phyloP scores from a whole-genome alignment of 2,329 filamentous ascomycete species.

The Aspergillus sp. region DNA sequence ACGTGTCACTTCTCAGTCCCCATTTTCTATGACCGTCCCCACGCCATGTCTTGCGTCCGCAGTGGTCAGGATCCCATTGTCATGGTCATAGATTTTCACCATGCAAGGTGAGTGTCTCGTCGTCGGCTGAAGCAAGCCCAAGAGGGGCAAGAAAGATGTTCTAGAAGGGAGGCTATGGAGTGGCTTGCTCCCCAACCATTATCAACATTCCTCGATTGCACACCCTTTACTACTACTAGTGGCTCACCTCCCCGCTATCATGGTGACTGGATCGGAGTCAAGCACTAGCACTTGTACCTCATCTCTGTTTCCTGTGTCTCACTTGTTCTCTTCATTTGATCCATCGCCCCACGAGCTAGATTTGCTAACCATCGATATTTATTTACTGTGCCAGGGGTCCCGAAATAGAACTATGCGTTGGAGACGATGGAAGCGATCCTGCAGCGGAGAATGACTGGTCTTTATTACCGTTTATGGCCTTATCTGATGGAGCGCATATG shows the following conservation, averaged over 20 bases:
- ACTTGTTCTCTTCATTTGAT: background rate
- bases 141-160: background rate
- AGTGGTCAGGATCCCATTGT: slow-evolving; percentile 67
- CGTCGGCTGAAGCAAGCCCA: background rate
- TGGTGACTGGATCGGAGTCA: background rate
- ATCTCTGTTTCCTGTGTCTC: background rate
- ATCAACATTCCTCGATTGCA: slow-evolving; percentile 4
- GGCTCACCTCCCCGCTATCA: no score
- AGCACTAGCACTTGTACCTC: background rate
- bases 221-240: background rate
- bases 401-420: slow-evolving; percentile 92
- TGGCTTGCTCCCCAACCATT: background rate
- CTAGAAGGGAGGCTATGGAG: background rate
- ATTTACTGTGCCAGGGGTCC: slow-evolving; percentile 63
- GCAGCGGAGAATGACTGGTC: slow-evolving; percentile 85
- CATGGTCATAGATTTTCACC: slow-evolving; percentile 80
- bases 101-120: slow-evolving; percentile 57
- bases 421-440: slow-evolving; percentile 74
- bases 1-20: slow-evolving; percentile 15
- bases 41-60: slow-evolving; percentile 31
- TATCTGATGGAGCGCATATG: slow-evolving; percentile 94
- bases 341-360: background rate
- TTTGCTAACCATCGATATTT: slow-evolving; percentile 3
- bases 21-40: slow-evolving; percentile 17
- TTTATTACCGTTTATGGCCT: slow-evolving; percentile 90